A percentile compares a stretch with the other conserved stretches of the same genome.
phyloP scores from a whole-genome alignment of 2,329 filamentous ascomycete species.

The Penicillium sp. region DNA sequence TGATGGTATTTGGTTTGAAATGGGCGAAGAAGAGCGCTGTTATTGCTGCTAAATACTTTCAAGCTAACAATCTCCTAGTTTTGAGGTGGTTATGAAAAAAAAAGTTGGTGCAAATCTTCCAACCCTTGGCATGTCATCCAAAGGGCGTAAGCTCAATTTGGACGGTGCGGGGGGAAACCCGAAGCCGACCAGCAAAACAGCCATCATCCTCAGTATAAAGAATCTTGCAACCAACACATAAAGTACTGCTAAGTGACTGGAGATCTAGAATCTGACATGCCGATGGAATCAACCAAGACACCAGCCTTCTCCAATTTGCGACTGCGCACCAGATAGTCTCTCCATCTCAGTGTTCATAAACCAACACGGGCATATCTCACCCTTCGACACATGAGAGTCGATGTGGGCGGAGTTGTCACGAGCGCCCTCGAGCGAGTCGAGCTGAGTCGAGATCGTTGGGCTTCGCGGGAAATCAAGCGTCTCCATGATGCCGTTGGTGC shows the following conservation, averaged over 20 bases:
- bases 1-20: not conserved
- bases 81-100: not conserved
- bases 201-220: no score
- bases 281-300: not conserved
- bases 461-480: not conserved
- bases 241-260: not conserved
- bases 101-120: not conserved
- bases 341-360: not conserved
- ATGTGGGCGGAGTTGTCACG: not conserved
- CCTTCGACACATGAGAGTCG: not conserved
- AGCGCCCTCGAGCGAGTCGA: not conserved
- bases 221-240: no score
- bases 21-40: not conserved
- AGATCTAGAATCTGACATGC: not conserved
- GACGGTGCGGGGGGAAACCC: not conserved
- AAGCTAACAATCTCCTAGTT: not conserved
- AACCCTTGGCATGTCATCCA: conserved; percentile 4
- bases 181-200: not conserved
- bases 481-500: not conserved
- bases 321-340: not conserved
- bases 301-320: not conserved
- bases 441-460: not conserved
- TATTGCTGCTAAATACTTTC: not conserved
- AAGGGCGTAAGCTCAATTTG: conserved; percentile 2
- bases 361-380: not conserved